phyloP scores from a whole-genome alignment of 2,329 filamentous ascomycete genomes.

The Talaromyces sp. region DNA sequence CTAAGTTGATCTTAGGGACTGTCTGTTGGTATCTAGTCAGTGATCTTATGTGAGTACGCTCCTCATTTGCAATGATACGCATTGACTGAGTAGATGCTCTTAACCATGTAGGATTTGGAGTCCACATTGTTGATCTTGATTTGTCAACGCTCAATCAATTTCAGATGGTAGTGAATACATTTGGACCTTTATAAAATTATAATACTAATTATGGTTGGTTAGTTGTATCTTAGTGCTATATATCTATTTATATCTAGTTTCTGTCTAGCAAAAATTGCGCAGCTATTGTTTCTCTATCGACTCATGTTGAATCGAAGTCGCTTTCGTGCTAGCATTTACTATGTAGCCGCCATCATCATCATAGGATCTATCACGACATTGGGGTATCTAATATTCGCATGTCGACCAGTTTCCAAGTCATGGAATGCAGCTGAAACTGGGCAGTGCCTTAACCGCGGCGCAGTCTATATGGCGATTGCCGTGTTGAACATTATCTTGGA shows the following conservation, averaged over 20 bases:
- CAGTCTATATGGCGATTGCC: neutral
- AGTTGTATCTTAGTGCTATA: neutral
- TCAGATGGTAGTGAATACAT: neutral
- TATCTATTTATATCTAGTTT: neutral
- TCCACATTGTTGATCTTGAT: neutral
- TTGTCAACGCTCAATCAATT: neutral
- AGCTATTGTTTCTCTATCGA: neutral
- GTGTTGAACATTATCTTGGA: conserved; percentile 1
- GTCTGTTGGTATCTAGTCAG: neutral
- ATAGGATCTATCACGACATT: neutral
- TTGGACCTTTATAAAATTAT: neutral
- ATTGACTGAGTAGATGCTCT: neutral
- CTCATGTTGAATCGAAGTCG: neutral
- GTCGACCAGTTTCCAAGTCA: neutral
- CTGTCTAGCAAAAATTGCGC: neutral
- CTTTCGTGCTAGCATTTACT: neutral
- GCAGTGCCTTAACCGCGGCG: neutral
- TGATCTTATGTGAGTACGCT: neutral
- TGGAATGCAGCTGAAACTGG: neutral
- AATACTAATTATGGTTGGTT: neutral
- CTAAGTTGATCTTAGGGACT: neutral
- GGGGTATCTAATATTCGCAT: neutral
- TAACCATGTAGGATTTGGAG: neutral
- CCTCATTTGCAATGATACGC: neutral
- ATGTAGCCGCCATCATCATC: neutral